Evolutionary conservation across 176 grass and related monocot genomes (phyloP).

Genomic region (Aegilops tauschii): DNA sequence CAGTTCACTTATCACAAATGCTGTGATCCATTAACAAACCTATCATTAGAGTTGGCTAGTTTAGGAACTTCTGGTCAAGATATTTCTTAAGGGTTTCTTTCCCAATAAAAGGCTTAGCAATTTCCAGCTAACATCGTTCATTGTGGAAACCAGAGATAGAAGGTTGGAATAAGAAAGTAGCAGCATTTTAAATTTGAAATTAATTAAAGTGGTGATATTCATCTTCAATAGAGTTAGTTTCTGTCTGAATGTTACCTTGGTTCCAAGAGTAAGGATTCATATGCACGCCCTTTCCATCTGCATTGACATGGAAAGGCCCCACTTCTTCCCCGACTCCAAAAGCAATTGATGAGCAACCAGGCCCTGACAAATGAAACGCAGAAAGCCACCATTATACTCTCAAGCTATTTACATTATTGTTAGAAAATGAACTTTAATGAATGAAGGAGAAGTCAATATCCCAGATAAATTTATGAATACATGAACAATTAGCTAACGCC

Average conservation of each 20-base stretch:
- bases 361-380: conserved; percentile 46
- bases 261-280: conserved; percentile 96
- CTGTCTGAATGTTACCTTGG: conserved; percentile 50
- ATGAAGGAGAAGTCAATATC: neutral
- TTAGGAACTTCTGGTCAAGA: neutral
- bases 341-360: conserved; percentile 94
- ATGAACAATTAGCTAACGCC: neutral
- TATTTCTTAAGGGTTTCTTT: neutral
- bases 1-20: neutral
- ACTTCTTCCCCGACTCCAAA: conserved; percentile 93
- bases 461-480: neutral
- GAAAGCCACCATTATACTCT: neutral
- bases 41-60: neutral
- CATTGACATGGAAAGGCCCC: conserved; percentile 93
- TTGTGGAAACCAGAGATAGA: neutral
- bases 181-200: conserved; percentile 17
- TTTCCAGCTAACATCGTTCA: neutral
- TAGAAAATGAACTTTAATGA: neutral
- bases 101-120: neutral
- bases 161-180: neutral
- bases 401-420: neutral
- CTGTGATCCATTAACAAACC: neutral
- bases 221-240: neutral
- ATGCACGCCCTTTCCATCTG: conserved; percentile 75
- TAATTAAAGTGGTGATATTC: neutral